Evolutionary conservation across 169 alveolate genomes (phyloP), one percentile per base, ranked within the genome.

Genomic region (Eimeria maxima): DNA sequence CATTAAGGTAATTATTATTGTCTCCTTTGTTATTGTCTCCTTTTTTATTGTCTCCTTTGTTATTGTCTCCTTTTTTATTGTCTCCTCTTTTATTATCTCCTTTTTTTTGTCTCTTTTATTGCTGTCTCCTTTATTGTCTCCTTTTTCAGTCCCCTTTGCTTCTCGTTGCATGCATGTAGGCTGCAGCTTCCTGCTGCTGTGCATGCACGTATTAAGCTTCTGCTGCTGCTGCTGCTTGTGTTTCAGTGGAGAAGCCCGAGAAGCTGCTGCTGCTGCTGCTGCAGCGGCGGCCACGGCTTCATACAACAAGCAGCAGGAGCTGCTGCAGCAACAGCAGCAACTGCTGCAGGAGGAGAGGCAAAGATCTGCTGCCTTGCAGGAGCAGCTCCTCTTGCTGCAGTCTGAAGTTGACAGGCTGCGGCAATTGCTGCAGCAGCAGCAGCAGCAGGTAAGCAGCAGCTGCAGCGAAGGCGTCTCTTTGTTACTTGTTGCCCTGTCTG

Each of bases 211-310:
- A 63, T 76, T 16, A 5, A 8, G 87, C 87, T 33, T 16, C 55
- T 42, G 87, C 60, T 76, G 87, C 87, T 33, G 87, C 60, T 76
- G 47, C 14, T 76, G 87, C 63, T 29, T 57, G 18, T 76, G 87
- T 73, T 81, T 38, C 90, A 81, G 90, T 47, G 90, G 90, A 27
- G 90, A 81, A 27, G 90, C 90, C 16, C 90, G 90, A 47, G 90
- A 81, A 50, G 90, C 90, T 20, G 90, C 90, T 47, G 71, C 90
- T 47, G 90, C 71, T 27, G 90, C 90, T 10, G 90, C 90, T 0
- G 90, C 90, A 0, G 90, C 90, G 5, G 90, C 90, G 13, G 90
- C 90, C 4, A 81, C 90, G 33, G 90, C 90, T 4, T 33, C 90
- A 16, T 81, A 81, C 73, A 45, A 81, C 50, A 60, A 18, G 69